A percentile compares a stretch with the other conserved stretches of the same genome.
Evolutionary conservation across 2,329 filamentous ascomycete species (phyloP).

Genomic region (Emmonsia crescens): DNA sequence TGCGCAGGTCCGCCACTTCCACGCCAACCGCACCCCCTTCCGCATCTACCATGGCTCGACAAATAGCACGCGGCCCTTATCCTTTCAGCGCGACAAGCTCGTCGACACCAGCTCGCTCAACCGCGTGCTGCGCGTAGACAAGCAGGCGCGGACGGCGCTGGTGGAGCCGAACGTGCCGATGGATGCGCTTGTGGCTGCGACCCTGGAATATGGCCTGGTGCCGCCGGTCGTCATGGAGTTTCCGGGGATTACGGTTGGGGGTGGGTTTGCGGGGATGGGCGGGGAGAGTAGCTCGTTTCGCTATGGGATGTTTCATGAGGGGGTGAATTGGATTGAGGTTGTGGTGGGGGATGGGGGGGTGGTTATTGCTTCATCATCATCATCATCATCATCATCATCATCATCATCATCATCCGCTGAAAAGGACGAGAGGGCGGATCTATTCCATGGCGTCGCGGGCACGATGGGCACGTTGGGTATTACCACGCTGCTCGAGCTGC

Average conservation of each 20-base stretch:
- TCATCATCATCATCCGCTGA: no score
- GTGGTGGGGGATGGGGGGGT: constrained; percentile 49
- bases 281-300: constrained; percentile 58
- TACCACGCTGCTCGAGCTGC: constrained; percentile 50
- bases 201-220: constrained; percentile 45
- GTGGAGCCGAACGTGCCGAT: constrained; percentile 62
- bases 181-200: constrained; percentile 51
- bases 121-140: constrained; percentile 52
- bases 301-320: constrained; percentile 56
- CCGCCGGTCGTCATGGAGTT: constrained; percentile 62
- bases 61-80: constrained; percentile 57
- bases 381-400: no score
- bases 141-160: constrained; percentile 42
- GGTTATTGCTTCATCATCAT: constrained; percentile 41
- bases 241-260: constrained; percentile 57
- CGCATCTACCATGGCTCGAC: constrained; percentile 67
- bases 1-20: constrained; percentile 36
- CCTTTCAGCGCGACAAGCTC: constrained; percentile 24
- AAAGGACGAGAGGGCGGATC: constrained; percentile 32
- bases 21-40: constrained; percentile 47
- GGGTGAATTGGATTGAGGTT: constrained; percentile 52
- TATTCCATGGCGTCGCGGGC: constrained; percentile 50
- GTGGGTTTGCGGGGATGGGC: constrained; percentile 55
- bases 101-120: constrained; percentile 18
- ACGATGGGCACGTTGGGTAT: constrained; percentile 53